Evolutionary conservation across 768 basidiomycete species (phyloP), one percentile per base, ranked within the genome.

Genomic region (Boletus huronensis): DNA sequence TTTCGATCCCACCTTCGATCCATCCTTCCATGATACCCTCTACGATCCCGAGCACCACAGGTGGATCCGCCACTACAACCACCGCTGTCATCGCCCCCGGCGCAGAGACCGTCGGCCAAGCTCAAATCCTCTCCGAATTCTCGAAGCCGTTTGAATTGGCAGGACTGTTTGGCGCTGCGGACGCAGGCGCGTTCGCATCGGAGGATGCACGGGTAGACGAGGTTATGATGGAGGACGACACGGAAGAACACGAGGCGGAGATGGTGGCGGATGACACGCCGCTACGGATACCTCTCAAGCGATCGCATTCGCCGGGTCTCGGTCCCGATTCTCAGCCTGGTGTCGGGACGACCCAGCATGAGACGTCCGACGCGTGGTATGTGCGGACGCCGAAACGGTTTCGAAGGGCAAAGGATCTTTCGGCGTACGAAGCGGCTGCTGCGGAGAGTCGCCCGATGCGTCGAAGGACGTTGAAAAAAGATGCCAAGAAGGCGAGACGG

Each of bases 91-190:
- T 84, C 52, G 84, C 86, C 0, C 83, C 85, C 8, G 90, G 88
- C 21, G 90, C 87, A 14, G 91, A 93, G 64, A 82, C 79, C 52
- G 85, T 90, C 32, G 90, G 90, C 8, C 85, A 91, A 60, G 86
- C 90, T 0, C 84, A 91, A 61, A 91, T 97, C 46, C 67, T 97
- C 5, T 75, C 72, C 2, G 72, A 76, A 42, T 82, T 92, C 25
- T 84, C 85, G 10, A 83, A 86, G 54, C 88, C 93, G 3, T 97
- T 98, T 64, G 82, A 87, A 56, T 70, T 88, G 3, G 90, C 82
- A 11, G 94, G 87, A 0, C 71, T 98, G 5, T 94, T 96, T 59
- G 84, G 85, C 6, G 81, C 79, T 38, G 86, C 89, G 0, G 93
- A 93, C 65, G 84, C 83, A 11, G 88, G 85, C n/a, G 91, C 90